Percentiles rank a stretch among this genome's conserved stretches.
Evolutionary conservation across 2,329 filamentous ascomycete genomes (phyloP).

Genomic region (Penicillium sp.): DNA sequence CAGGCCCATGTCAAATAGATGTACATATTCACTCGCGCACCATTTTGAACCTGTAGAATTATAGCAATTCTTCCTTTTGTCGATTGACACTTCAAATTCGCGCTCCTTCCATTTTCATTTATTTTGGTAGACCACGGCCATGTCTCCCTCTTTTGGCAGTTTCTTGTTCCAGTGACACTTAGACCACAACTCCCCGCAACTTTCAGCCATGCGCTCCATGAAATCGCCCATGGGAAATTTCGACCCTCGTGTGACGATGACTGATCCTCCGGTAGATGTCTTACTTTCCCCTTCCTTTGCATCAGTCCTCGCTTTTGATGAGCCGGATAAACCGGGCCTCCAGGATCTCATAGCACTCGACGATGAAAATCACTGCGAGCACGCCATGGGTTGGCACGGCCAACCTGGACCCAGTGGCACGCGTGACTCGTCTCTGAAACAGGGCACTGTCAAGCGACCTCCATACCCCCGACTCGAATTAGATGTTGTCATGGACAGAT

Average conservation of each 20-base stretch:
- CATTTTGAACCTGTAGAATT: constrained; percentile 42
- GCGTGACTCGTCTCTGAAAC: neutral
- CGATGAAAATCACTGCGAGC: neutral
- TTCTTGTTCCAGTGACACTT: neutral
- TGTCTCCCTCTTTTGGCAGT: constrained; percentile 12
- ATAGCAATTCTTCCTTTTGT: constrained; percentile 34
- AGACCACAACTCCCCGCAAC: neutral
- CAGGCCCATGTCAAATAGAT: constrained; percentile 52
- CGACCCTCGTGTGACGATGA: constrained; percentile 20
- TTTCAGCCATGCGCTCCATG: constrained; percentile 16
- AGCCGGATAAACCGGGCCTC: neutral
- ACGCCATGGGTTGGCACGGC: neutral
- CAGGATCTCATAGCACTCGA: neutral
- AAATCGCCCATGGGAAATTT: constrained; percentile 17
- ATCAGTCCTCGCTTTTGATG: constrained; percentile 9
- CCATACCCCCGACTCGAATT: constrained; percentile 19
- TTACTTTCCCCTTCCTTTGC: constrained; percentile 12
- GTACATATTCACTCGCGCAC: constrained; percentile 41
- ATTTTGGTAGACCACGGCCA: constrained; percentile 9
- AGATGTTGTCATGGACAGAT: constrained; percentile 19
- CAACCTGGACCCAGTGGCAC: neutral
- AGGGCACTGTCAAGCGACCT: neutral
- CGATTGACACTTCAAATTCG: constrained; percentile 13
- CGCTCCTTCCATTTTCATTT: constrained; percentile 1
- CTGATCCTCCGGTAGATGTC: constrained; percentile 4